These are phyloP conservation scores for Castanea crenata DNA, from an alignment of 306 rosid genomes.

Conservation along the genomic window DNA sequence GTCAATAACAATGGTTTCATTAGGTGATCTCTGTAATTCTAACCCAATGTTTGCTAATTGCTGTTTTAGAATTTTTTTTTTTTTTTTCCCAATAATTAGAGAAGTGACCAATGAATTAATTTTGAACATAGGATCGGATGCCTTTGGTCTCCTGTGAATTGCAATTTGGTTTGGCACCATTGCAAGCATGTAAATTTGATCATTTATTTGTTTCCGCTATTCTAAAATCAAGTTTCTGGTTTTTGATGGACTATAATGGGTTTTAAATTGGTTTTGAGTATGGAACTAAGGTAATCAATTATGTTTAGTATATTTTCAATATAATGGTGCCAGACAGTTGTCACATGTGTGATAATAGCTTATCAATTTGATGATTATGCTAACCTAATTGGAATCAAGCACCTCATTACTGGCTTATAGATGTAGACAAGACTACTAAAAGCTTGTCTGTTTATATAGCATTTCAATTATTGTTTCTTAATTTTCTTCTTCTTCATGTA, in stretches of 20 bases:
- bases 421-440: not conserved
- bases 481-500: not conserved
- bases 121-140: not conserved
- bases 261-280: not conserved
- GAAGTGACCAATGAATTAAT: not conserved
- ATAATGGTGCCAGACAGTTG: not conserved
- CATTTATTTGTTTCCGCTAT: too few species aligned
- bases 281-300: not conserved
- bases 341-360: not conserved
- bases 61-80: not conserved
- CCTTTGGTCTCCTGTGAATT: not conserved
- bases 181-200: not conserved
- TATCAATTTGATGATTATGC: not conserved
- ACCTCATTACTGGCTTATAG: not conserved
- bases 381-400: not conserved
- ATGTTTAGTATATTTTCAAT: not conserved
- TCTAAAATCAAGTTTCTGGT: too few species aligned
- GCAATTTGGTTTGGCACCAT: not conserved
- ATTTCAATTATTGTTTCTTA: not conserved
- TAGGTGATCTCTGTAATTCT: conserved; percentile 33
- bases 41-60: not conserved
- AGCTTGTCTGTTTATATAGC: not conserved
- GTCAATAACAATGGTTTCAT: conserved; percentile 75
- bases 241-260: not conserved
- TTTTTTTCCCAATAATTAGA: not conserved